phyloP scores from a whole-genome alignment of 139 green algal genomes.

The Chlorella ohadii region DNA sequence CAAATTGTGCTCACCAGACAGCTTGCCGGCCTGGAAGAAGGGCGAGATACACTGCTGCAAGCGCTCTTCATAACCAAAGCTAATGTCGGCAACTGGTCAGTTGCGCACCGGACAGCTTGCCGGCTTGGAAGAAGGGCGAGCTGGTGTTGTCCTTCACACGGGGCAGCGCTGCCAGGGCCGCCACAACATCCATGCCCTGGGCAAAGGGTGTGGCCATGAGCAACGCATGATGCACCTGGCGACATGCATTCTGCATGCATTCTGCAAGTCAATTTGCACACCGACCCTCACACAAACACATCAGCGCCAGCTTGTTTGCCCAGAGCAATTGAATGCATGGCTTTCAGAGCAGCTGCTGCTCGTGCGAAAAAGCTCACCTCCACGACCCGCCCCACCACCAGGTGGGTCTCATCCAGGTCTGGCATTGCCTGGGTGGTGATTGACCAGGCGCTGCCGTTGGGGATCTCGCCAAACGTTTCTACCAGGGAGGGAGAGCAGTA shows the following conservation, averaged over 20 bases:
- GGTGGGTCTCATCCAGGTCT: conserved; percentile 61
- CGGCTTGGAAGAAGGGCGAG: conserved; percentile 57
- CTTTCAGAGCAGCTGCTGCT: too few species aligned
- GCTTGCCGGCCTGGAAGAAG: neutral
- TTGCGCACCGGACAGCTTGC: neutral
- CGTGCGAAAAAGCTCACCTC: neutral
- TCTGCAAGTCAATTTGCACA: too few species aligned
- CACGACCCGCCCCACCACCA: conserved; percentile 68
- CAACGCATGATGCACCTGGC: too few species aligned
- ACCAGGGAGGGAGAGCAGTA: too few species aligned
- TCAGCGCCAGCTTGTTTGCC: too few species aligned
- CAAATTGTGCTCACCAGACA: neutral
- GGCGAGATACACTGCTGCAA: too few species aligned
- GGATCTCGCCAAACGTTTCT: conserved; percentile 52
- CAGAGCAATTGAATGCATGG: too few species aligned
- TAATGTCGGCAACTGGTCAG: too few species aligned
- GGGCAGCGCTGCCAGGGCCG: conserved; percentile 47
- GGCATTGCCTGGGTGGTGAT: conserved; percentile 57
- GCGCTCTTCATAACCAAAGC: too few species aligned
- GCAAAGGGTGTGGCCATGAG: too few species aligned
- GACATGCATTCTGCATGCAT: too few species aligned
- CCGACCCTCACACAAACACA: too few species aligned
- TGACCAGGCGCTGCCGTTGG: conserved; percentile 66
- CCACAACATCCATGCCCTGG: conserved; percentile 60
- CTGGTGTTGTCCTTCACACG: conserved; percentile 61